Evolutionary conservation across 495 filamentous ascomycete species (phyloP).

Genomic region (Xylona heveae): DNA sequence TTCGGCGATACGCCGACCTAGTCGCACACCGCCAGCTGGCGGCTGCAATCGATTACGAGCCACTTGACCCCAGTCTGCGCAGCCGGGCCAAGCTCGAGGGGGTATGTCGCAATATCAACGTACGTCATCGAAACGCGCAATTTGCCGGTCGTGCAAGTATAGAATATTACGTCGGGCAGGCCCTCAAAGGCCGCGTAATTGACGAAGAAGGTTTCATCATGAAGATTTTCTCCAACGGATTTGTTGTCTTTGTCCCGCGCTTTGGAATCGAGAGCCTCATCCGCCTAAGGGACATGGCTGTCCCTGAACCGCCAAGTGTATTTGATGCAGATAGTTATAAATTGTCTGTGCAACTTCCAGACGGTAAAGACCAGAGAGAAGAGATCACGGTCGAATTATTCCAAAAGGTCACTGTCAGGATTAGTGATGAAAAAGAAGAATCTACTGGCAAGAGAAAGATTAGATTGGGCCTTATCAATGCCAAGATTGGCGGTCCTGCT

Average conservation of each 20-base stretch:
- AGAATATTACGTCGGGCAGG: slow-evolving; percentile 94
- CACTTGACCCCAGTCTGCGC: slow-evolving; percentile 47
- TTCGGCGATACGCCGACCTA: slow-evolving; percentile 88
- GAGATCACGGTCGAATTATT: slow-evolving; percentile 48
- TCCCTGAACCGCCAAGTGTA: slow-evolving; percentile 36
- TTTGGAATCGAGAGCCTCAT: slow-evolving; percentile 93
- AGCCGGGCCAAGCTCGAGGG: slow-evolving; percentile 67
- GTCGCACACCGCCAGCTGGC: slow-evolving; percentile 87
- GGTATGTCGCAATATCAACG: slow-evolving; percentile 95
- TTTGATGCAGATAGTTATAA: slow-evolving; percentile 75
- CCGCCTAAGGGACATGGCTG: slow-evolving; percentile 58
- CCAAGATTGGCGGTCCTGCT: not conserved
- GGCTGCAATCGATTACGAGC: slow-evolving; percentile 82
- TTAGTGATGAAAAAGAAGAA: slow-evolving; percentile 84
- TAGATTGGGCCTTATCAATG: slow-evolving; percentile 42
- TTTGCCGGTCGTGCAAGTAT: slow-evolving; percentile 81
- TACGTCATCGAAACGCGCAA: slow-evolving; percentile 90
- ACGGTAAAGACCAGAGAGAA: no score
- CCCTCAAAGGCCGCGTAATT: slow-evolving; percentile 56
- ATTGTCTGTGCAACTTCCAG: no score
- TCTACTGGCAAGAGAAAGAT: slow-evolving; percentile 81
- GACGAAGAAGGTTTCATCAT: slow-evolving; percentile 62
- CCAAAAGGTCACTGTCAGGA: slow-evolving; percentile 66
- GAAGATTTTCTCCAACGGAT: slow-evolving; percentile 90
- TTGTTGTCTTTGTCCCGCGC: slow-evolving; percentile 83